phyloP scores from a whole-genome alignment of 2,329 filamentous ascomycete species.

The Phaeoacremonium minimum region DNA sequence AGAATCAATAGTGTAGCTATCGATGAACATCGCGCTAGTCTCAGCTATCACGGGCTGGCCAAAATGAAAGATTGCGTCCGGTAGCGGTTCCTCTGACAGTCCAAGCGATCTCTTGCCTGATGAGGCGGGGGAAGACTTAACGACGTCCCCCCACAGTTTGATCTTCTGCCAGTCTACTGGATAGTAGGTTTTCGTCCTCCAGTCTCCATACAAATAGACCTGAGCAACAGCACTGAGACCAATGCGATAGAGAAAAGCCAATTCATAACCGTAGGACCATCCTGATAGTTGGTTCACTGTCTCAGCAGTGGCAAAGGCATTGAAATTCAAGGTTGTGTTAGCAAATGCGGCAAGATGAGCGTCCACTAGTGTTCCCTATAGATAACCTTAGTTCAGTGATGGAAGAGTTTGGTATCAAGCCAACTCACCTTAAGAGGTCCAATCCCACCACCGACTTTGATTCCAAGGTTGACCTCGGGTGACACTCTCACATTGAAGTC shows the following conservation, averaged over 20 bases:
- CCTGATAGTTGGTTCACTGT: not conserved
- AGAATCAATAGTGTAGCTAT: too few relatives aligned
- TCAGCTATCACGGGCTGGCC: too few relatives aligned
- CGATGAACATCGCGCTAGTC: too few relatives aligned
- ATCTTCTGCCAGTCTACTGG: not conserved
- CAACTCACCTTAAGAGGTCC: not conserved
- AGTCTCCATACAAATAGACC: not conserved
- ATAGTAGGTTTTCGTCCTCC: not conserved
- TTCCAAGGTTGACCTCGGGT: conserved; percentile 1
- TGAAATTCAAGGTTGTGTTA: not conserved
- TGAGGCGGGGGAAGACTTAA: too few relatives aligned
- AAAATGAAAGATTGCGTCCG: not conserved
- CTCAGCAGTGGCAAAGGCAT: not conserved
- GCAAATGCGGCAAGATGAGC: not conserved
- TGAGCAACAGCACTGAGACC: not conserved
- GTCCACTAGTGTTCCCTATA: not conserved
- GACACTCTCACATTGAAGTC: not conserved
- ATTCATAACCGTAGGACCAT: not conserved
- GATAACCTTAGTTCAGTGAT: not conserved
- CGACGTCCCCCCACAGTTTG: not conserved
- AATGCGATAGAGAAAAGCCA: not conserved
- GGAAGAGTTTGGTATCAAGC: not conserved
- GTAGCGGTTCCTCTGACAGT: not conserved
- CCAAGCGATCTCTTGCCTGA: too few relatives aligned
- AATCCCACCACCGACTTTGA: not conserved